A percentile compares a stretch with the other conserved stretches of the same genome.
phyloP scores from a whole-genome alignment of 257 asterid species.

The Solanum sparsipilum region DNA sequence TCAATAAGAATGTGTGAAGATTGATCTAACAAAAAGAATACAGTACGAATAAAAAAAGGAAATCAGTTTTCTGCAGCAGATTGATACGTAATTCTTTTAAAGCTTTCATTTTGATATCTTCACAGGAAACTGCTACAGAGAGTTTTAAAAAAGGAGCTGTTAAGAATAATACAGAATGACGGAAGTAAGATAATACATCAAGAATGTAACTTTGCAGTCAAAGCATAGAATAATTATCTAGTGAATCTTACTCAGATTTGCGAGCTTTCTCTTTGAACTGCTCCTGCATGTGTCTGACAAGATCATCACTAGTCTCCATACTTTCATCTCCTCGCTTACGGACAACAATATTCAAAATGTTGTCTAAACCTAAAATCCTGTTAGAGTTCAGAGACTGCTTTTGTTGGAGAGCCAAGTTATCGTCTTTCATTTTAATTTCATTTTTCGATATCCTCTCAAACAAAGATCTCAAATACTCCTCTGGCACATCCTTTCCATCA shows the following conservation, averaged over 20 bases:
- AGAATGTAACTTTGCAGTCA: not conserved
- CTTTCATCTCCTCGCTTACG: constrained; percentile 77
- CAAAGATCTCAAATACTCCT: constrained; percentile 90
- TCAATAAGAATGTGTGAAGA: not conserved
- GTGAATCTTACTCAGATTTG: constrained; percentile 83
- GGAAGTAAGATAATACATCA: not conserved
- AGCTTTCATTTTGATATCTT: not conserved
- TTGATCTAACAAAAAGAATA: not conserved
- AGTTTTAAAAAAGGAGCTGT: not conserved
- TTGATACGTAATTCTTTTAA: not conserved
- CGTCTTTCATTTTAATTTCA: constrained; percentile 98
- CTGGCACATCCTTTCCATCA: constrained; percentile 94
- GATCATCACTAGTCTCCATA: constrained; percentile 86
- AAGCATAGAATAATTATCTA: constrained; percentile 7
- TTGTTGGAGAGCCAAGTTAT: constrained; percentile 75
- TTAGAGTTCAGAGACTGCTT: constrained; percentile 78
- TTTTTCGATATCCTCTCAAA: constrained; percentile 80
- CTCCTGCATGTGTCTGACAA: constrained; percentile 97
- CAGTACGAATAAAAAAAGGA: not conserved
- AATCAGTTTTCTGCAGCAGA: not conserved
- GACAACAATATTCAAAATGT: constrained; percentile 82
- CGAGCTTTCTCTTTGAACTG: constrained; percentile 99
- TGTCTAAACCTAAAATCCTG: constrained; percentile 73
- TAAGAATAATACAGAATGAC: not conserved
- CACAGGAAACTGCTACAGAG: not conserved